Base-by-base conservation (phyloP, 2,329 filamentous ascomycete species). In the Fusarium citri region DNA sequence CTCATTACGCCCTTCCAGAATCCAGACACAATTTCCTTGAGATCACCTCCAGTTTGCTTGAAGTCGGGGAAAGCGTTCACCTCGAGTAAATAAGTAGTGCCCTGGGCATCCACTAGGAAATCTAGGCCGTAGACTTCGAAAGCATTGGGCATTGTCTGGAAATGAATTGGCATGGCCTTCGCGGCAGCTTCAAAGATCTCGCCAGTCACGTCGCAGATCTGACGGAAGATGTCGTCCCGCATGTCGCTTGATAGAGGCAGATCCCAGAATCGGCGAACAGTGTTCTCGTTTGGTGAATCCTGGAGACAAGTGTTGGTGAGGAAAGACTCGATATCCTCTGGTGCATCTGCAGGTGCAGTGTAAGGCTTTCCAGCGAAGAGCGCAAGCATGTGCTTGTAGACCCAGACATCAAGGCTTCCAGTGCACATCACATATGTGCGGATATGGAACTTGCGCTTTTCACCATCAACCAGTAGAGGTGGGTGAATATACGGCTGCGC, bases 31-130 rank as follows among this genome's bases (percentile, higher is more conserved):
- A 98, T 80, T 0, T 82, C 87, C 76, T 86, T 88, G 69, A 97
- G 80, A 59, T 92, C 91, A 1, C 93, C 94, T 11, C 96, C 96
- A 18, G 94, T 97, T 87, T 98, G 95, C 76, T 88, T 90, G 77
- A 98, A 98, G 82, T 99, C 96, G 12, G 96, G 96, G 80, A 97
- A 99, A 1, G 95, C 93, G 83, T 99, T 99, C 31, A 97, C 88
- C 83, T 99, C 96, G 59, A 99, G 83, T 75, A 99, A 78, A 89
- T 90, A 98, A 6, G 89, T 87, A 6, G 76, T 84, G 0, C 89
- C 90, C 11, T 78, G 75, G 1, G 78, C 85, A 75, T 94, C 93
- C 12, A 98, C 90, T 75, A 99, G 79, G 77, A 96, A 99, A 78
- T 99, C 96, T 43, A 98, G 80, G 0, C 96, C 96, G 78, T 92